These are phyloP conservation scores for Globisporangium parvum DNA, from an alignment of 352 stramenopile species.

Conservation along the genomic window DNA sequence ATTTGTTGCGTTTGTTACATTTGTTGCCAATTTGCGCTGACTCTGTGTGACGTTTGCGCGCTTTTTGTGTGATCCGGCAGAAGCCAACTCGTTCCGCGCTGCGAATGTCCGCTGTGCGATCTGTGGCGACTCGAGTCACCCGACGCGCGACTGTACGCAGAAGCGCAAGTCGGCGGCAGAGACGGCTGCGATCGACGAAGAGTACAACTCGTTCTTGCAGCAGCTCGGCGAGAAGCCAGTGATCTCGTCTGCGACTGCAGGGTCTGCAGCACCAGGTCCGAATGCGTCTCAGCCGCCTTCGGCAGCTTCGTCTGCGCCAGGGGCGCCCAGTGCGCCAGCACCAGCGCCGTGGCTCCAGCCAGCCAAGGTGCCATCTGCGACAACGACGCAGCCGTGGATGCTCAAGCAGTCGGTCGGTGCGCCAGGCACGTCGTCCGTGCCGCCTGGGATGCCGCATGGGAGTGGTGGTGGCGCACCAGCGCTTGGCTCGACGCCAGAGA, in stretches of 20 bases:
- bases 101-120: constrained; percentile 95
- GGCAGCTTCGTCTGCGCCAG: constrained; percentile 3
- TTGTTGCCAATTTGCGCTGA: constrained; percentile 16
- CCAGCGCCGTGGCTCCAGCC: constrained; percentile 69
- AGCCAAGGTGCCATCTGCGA: constrained; percentile 32
- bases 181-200: constrained; percentile 74
- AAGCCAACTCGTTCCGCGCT: constrained; percentile 50
- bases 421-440: constrained; percentile 25
- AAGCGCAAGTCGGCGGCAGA: constrained; percentile 72
- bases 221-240: constrained; percentile 75
- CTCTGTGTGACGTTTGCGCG: neutral
- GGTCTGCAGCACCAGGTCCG: neutral
- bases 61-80: constrained; percentile 23
- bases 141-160: constrained; percentile 95
- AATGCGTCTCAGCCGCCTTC: neutral
- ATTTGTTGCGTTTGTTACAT: constrained; percentile 11
- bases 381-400: constrained; percentile 57
- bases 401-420: constrained; percentile 38
- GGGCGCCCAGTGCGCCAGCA: neutral
- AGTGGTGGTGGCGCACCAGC: constrained; percentile 7
- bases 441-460: constrained; percentile 14
- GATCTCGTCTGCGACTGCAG: constrained; percentile 51
- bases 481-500: constrained; percentile 40
- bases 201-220: constrained; percentile 86
- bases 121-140: constrained; percentile 97